A percentile compares a stretch with the other conserved stretches of the same genome.
These are phyloP conservation scores for Patellaria atrata DNA, from an alignment of 495 filamentous ascomycete species.

Conservation along the genomic window DNA sequence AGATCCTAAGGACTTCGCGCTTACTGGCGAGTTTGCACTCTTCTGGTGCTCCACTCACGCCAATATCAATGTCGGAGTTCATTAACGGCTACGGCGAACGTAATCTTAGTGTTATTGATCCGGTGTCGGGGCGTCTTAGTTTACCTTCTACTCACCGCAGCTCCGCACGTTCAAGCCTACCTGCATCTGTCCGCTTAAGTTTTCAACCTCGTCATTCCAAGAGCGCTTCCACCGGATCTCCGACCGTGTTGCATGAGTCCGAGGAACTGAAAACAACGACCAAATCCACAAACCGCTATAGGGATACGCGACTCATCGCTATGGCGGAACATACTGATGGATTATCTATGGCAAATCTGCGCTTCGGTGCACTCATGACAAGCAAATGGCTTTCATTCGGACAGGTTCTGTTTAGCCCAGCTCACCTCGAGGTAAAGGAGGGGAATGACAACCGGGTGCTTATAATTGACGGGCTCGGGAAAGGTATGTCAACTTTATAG, in stretches of 20 bases:
- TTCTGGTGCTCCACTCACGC: constrained; percentile 31
- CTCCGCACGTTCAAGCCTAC: constrained; percentile 21
- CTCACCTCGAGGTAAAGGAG: constrained; percentile 57
- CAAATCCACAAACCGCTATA: constrained; percentile 16
- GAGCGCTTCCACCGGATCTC: no score
- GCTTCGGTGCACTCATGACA: constrained; percentile 64
- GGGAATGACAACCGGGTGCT: constrained; percentile 48
- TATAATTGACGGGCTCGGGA: constrained; percentile 82
- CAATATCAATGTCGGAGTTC: constrained; percentile 40
- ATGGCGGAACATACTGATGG: constrained; percentile 46
- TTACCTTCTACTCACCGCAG: constrained; percentile 25
- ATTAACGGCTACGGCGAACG: constrained; percentile 36
- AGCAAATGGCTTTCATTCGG: constrained; percentile 89
- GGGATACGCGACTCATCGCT: constrained; percentile 32
- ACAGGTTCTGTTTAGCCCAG: constrained; percentile 85
- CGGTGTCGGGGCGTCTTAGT: constrained; percentile 27
- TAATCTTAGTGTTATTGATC: constrained; percentile 28
- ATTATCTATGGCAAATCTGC: constrained; percentile 63
- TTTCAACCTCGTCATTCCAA: constrained; percentile 15
- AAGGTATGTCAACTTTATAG: constrained; percentile 15
- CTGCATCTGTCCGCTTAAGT: constrained; percentile 13
- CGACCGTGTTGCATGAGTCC: no score
- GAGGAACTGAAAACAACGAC: no score
- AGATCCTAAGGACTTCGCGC: constrained; percentile 18
- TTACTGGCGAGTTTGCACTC: constrained; percentile 19